A percentile compares a stretch with the other conserved stretches of the same genome.
Evolutionary conservation across 345 rosid species (phyloP).

Genomic region (Lepidium aucheri): DNA sequence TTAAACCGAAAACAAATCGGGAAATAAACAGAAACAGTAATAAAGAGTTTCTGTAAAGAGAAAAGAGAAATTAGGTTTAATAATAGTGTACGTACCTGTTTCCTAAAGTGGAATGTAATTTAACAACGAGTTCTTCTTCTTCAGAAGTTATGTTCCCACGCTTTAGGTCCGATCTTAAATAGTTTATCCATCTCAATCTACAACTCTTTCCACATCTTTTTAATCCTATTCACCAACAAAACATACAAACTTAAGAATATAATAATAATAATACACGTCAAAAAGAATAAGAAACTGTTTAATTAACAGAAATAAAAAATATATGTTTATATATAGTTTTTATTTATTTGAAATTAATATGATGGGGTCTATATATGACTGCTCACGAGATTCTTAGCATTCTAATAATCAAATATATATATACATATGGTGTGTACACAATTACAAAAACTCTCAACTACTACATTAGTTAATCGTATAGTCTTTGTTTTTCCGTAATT

Average conservation of each 20-base stretch:
- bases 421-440: too few species aligned
- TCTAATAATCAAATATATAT: not conserved
- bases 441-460: too few species aligned
- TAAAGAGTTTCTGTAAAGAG: not conserved
- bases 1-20: not conserved
- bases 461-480: too few species aligned
- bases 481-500: too few species aligned
- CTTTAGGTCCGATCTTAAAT: conserved; percentile 62
- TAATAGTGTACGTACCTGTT: conserved; percentile 59
- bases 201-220: conserved; percentile 92
- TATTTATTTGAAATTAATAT: too few species aligned
- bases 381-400: conserved; percentile 9
- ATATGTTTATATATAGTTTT: not conserved
- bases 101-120: conserved; percentile 60
- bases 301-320: not conserved
- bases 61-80: too few species aligned
- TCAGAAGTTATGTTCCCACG: conserved; percentile 60
- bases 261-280: not conserved
- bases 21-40: not conserved
- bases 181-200: conserved; percentile 84
- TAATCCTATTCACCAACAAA: conserved; percentile 34
- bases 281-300: not conserved
- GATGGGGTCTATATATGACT: too few species aligned
- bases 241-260: too few species aligned
- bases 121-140: conserved; percentile 62